Base-by-base conservation (phyloP, 2,329 filamentous ascomycete species). In the Aspergillaceae sp. region DNA sequence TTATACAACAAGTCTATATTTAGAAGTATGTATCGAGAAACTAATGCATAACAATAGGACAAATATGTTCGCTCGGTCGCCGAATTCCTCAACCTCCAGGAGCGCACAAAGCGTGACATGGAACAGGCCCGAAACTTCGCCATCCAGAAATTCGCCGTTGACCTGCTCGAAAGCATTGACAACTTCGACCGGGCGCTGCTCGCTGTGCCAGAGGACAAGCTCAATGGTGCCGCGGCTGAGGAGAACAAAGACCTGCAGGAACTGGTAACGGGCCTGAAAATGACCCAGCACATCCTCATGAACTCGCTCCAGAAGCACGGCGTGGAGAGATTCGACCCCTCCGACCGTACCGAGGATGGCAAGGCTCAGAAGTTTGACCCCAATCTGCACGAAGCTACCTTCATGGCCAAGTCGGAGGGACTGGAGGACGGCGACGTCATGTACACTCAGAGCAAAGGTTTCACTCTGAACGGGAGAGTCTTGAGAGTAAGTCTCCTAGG, bases 21-120 rank as follows among this genome's bases (percentile, higher is more conserved):
- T 19, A 2, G 19, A 19, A 19, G 19, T 19, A 19, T 19, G 19
- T 19, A 19, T 19, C 19, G 2, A 19, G 19, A 19, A n/a, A 19
- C 34, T 36, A 36, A 36, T 11, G 26, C 11, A 30, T 41, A 8
- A 36, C 34, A 43, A 46, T 42, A 97, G 92, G 92, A 97, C 73
- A 92, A 89, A 75, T 94, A 89, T 71, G 80, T 96, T 53, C 91
- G 92, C 66, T 86, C 86, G 46, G 83, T 97, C 54, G 92, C 92
- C 71, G 92, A 98, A 62, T 97, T 94, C 80, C 88, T 88, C 66
- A 98, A 97, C 74, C 86, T 98, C 43, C 91, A 97, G 74, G 88
- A 96, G 63, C 87, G 92, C 63, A 94, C 88, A 38, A 80, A 84
- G 67, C 88, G 92, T 63, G 92, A 98, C 57, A 84, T 94, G 66